Evolutionary conservation across 2,329 filamentous ascomycete genomes (phyloP).

Genomic region (Colletotrichum kahawae): DNA sequence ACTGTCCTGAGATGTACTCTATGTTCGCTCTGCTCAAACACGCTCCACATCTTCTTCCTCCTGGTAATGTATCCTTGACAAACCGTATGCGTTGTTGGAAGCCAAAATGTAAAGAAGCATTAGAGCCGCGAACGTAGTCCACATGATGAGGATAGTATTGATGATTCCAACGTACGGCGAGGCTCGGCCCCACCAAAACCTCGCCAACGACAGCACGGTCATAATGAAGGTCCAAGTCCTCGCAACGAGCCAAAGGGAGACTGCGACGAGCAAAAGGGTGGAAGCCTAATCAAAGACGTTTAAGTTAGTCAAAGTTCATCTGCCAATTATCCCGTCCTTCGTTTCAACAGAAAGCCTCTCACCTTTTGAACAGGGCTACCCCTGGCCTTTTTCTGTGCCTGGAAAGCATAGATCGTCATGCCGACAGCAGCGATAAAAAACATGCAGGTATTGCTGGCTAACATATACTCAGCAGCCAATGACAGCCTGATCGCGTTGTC

Average conservation of each 20-base stretch:
- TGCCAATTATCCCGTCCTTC: neutral
- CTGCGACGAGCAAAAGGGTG: constrained; percentile 27
- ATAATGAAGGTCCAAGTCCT: constrained; percentile 27
- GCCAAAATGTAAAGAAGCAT: constrained; percentile 31
- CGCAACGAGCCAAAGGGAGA: constrained; percentile 29
- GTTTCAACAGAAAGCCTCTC: neutral
- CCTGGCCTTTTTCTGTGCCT: constrained; percentile 1
- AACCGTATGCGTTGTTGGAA: constrained; percentile 25
- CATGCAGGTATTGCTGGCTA: neutral
- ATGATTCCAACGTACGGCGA: constrained; percentile 20
- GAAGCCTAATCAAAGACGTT: constrained; percentile 18
- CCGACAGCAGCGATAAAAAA: neutral
- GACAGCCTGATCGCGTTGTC: neutral
- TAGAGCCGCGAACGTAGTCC: constrained; percentile 29
- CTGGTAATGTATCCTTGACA: constrained; percentile 27
- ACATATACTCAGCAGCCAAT: neutral
- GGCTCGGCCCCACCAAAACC: neutral
- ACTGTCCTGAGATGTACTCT: fast-evolving
- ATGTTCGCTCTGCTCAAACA: neutral
- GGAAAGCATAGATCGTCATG: neutral
- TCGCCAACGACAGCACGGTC: neutral
- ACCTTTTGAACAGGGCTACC: constrained; percentile 3
- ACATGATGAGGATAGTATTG: constrained; percentile 26
- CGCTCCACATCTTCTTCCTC: neutral
- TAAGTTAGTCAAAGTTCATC: neutral